Base-by-base conservation (phyloP, 2,329 filamentous ascomycete genomes). In the Cladosporium halotolerans region DNA sequence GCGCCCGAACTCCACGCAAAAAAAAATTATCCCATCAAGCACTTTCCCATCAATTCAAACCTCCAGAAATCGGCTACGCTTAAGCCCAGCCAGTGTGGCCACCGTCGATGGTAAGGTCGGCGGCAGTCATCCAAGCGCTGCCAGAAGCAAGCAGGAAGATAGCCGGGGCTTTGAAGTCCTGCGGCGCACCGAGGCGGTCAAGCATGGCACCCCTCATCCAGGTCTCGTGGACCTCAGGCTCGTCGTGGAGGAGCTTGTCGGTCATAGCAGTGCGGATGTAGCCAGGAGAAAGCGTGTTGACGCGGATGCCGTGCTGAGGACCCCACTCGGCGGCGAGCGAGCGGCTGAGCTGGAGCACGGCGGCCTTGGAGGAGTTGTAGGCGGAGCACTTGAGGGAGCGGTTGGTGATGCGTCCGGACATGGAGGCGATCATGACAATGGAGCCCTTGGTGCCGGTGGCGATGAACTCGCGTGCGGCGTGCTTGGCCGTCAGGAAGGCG, bases 91-190 rank as follows among this genome's bases (percentile, higher is more conserved):
- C 51, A 6, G 45, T 36, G 44, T 89, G 85, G 0, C 86, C 86
- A 9, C 86, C 86, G 63, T 89, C 86, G 45, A 89, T 84, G 32
- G 84, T 72, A 64, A 89, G 65, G 59, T 87, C 84, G 33, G 80
- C 78, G 1, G 82, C 84, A 0, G 84, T 87, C 82, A 88, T 86
- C 64, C 84, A 87, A 55, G 79, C 80, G 66, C 81, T 85, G 2
- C 83, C 83, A 62, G 85, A 80, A 60, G 81, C 84, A 18, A 86
- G 71, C 59, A 86, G 73, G 66, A 86, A 88, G 9, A 85, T 79
- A 2, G 83, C 84, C 1, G 85, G 83, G 4, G 85, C 79, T 55
- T 81, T 76, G 62, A 81, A 81, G 57, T 83, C 80, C 58, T 82
- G 78, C 0, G 79, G 77, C 7, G 70, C 71, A 4, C 79, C 79